Evolutionary conservation across 805 yeast species (phyloP), one percentile per base, ranked within the genome.

Genomic region (Candida nemodendra): DNA sequence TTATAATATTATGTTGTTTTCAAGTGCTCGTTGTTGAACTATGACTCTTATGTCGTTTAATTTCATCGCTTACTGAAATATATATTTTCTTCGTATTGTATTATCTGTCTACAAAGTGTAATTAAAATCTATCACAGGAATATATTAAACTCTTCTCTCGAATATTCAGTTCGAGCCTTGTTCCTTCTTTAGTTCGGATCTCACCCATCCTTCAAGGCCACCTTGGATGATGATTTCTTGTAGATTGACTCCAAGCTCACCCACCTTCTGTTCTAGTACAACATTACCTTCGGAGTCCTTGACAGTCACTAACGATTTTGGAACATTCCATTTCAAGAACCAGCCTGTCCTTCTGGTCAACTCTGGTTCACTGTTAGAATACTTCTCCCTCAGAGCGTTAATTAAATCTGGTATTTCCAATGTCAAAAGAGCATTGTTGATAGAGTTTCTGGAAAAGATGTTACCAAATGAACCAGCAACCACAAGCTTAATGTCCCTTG

Each of bases 191-290:
- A 82, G 66, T 61, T 87, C 84, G 15, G 89, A 72, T 64, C 76
- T 84, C 41, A 93, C 97, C 99, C 99, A 93, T 28, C 95, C 95
- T 73, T 93, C 99, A 41, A 93, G 78, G 40, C 99, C 99, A 33
- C 99, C 99, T 62, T 88, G 83, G 47, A 91, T 90, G 49, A 93
- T 93, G 56, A 93, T 93, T 53, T 93, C 99, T 68, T 93, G 99
- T 60, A 93, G 73, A 63, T 90, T 90, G 38, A 89, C 80, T 48
- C 99, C 98, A 46, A 93, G 73, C 64, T 93, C 98, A 43, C 98
- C 97, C 33, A 93, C 98, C 65, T 84, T 85, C 61, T 87, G 95
- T 50, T 76, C 76, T 49, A 91, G 69, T 13, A 90, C 72, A 27
- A 81, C 74, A 21, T 73, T 71, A 16, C 75, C 74, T 5, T 73